Base-by-base conservation (phyloP, 2,329 filamentous ascomycete genomes). In the Ophiostoma perfectum region DNA sequence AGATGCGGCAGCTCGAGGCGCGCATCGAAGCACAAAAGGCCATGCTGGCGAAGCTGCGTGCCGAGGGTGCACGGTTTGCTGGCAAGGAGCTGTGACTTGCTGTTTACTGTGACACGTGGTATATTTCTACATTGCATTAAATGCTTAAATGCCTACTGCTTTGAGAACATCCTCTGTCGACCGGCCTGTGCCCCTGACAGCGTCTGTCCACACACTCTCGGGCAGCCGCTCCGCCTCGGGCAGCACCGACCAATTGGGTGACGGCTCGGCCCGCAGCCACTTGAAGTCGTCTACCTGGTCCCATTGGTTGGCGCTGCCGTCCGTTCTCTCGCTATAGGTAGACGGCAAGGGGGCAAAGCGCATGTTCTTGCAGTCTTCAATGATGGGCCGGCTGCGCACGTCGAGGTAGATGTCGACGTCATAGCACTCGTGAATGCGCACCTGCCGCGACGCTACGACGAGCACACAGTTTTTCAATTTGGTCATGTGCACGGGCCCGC, bases 241-340 rank as follows among this genome's bases (percentile, higher is more conserved):
- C 36, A 98, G 73, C 2, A 92, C 78, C 45, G 82, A 86, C 92
- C 94, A 99, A 76, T 99, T 93, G 2, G 95, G 95, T 75, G 92
- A 97, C 42, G 87, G 86, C 69, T 91, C 92, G 16, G 86, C 83
- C 78, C 93, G 96, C 71, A 97, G 84, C 95, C 95, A 98, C 79
- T 96, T 96, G 82, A 99, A 99, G 77, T 99, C 95, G 77, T 98
- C 92, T 16, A 98, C 91, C 74, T 95, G 88, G 73, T 93, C 85
- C 92, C 92, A 99, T 74, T 90, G 86, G 76, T 96, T 94, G 69
- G 79, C 78, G 3, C 75, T 72, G 1, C 73, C 67, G 74, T 73
- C 64, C 71, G 67, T 75, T 67, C 71, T 71, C 72, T 74, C 93
- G 27, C 27, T 2, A 27, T 27, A 27, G 27, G 27, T 27, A 27